Evolutionary conservation across 1,284 basidiomycete genomes (phyloP), one percentile per base, ranked within the genome.

Genomic region (Taiwanofungus camphoratus): DNA sequence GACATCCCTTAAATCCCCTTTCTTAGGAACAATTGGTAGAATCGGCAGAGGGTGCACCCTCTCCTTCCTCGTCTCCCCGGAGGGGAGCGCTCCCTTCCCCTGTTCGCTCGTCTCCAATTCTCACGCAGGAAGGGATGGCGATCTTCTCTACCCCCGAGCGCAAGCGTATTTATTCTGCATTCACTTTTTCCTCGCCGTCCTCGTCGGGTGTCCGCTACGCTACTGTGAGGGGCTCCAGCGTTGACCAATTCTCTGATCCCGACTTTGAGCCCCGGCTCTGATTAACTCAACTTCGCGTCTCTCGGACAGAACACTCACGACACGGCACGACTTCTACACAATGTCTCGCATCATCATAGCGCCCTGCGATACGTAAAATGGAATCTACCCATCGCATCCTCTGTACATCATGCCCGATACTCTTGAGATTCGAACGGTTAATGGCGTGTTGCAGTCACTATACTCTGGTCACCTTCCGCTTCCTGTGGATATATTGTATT

Each of bases 131-230:
- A 19, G 36, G 30, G 16, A 21, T 21, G 16, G 21, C 42, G 39
- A 57, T 64, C 20, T 76, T 84, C 50, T 77, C 79, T 11, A 86
- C 85, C 1, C 83, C 83, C 2, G 79, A 87, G 55, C 77, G 82
- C 52, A 77, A 79, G 55, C 69, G 69, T 45, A 77, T 80, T 45
- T 84, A 82, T 57, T 71, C 81, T n/a, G 69, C 79, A 2, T 87
- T 87, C 58, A 87, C 84, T 4, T 87, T 87, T 66, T 73, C 76
- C 5, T 79, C 82, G 0, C 83, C 84, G 2, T 81, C 80, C 1
- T 76, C 76, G 9, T 68, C 74, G 0, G 71, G 72, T 41, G 63
- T 74, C 44, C 76, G 78, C 36, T 73, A 70, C 60, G 53, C 58
- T 7, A 57, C 63, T 7, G 35, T 48, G 5, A 42, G 52, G 6